Percentiles rank a stretch among this genome's conserved stretches.
phyloP scores from a whole-genome alignment of 129 eudicot species.

The Arctium lappa region DNA sequence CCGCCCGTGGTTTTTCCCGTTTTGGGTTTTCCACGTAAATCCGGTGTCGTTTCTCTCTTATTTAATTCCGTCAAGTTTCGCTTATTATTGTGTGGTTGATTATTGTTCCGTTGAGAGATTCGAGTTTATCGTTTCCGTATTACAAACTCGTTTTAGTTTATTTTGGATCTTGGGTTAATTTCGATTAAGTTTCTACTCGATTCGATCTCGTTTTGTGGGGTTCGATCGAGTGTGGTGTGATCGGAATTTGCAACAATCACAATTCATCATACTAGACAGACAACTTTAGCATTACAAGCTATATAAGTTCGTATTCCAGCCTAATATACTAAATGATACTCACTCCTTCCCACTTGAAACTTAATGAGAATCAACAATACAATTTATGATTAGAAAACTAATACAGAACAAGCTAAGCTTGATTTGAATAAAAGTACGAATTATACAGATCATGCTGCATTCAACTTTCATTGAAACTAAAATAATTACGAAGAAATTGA shows the following conservation, averaged over 20 bases:
- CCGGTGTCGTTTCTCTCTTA: no score
- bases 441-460: not conserved
- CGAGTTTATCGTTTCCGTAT: no score
- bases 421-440: constrained; percentile 3
- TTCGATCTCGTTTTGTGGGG: no score
- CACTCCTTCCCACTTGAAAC: not conserved
- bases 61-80: no score
- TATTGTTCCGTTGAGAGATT: no score
- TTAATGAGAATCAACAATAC: not conserved
- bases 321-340: not conserved
- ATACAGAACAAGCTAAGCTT: not conserved
- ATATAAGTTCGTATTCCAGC: not conserved
- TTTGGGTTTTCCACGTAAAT: no score
- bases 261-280: not conserved
- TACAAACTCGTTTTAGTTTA: no score
- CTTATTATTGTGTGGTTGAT: no score
- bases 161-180: no score
- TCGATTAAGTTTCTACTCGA: no score
- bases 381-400: not conserved
- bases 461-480: not conserved
- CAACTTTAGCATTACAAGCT: not conserved
- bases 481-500: not conserved
- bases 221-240: no score
- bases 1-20: no score
- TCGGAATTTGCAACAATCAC: not conserved